Percentiles rank a stretch among this genome's conserved stretches.
Evolutionary conservation across 139 green algal species (phyloP).

Genomic region (Chlorella ohadii): DNA sequence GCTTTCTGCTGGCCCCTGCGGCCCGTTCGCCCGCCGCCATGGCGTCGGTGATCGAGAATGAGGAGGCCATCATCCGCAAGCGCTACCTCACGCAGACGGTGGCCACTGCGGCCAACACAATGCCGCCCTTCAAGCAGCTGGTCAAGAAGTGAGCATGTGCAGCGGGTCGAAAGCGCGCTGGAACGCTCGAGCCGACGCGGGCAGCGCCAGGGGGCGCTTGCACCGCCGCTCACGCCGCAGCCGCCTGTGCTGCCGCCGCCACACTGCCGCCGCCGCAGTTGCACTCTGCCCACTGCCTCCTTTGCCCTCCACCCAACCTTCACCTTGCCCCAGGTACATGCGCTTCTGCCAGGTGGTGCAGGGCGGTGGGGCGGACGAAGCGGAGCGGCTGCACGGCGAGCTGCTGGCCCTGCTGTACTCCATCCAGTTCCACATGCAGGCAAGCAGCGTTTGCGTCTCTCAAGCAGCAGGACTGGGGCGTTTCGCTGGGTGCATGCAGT

Average conservation of each 20-base stretch:
- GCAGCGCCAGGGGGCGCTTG: background rate
- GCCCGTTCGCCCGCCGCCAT: background rate
- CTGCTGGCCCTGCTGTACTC: slow-evolving; percentile 42
- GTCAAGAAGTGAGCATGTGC: slow-evolving; percentile 27
- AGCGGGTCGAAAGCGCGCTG: background rate
- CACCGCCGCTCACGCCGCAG: background rate
- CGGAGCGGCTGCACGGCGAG: slow-evolving; percentile 1
- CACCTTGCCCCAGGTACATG: slow-evolving; percentile 23
- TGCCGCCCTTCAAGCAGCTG: slow-evolving; percentile 47
- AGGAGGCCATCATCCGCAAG: slow-evolving; percentile 52
- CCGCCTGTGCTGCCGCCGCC: background rate
- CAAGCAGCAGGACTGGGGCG: no score
- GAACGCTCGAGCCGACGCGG: background rate
- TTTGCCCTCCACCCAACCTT: background rate
- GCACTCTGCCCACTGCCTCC: background rate
- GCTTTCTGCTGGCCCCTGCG: background rate
- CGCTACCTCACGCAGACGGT: slow-evolving; percentile 46
- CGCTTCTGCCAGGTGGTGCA: slow-evolving; percentile 27
- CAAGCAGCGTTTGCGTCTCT: no score
- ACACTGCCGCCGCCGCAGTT: background rate
- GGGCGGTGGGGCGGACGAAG: background rate
- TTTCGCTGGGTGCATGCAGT: no score
- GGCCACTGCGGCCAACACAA: background rate
- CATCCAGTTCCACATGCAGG: slow-evolving; percentile 26
- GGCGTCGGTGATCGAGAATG: slow-evolving; percentile 14